These are phyloP conservation scores for Mycena galopus DNA, from an alignment of 768 basidiomycete species.

Conservation along the genomic window DNA sequence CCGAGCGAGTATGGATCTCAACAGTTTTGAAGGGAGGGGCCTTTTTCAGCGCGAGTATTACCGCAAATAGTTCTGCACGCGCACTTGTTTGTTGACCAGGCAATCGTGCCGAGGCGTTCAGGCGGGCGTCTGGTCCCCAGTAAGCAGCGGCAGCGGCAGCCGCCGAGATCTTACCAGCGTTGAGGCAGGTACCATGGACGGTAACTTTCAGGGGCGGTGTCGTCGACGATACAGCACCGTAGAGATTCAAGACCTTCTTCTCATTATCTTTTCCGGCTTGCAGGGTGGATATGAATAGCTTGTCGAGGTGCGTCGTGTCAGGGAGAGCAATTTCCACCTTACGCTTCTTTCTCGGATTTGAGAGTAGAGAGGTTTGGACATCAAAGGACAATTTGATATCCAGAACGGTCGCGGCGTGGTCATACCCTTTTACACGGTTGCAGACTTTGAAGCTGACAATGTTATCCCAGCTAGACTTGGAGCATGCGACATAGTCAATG, in stretches of 20 bases:
- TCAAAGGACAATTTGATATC: neutral
- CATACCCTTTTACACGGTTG: neutral
- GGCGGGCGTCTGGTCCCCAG: neutral
- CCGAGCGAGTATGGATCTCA: slow-evolving; percentile 3
- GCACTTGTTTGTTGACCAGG: neutral
- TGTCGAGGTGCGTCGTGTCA: slow-evolving; percentile 5
- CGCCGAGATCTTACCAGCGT: neutral
- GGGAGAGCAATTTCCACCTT: slow-evolving; percentile 1
- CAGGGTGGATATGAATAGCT: neutral
- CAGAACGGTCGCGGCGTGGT: neutral
- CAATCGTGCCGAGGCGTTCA: neutral
- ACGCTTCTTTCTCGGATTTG: neutral
- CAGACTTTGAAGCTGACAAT: neutral
- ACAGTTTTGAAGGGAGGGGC: neutral
- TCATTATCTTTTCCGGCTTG: neutral
- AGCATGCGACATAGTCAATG: slow-evolving; percentile 19
- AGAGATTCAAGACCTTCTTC: neutral
- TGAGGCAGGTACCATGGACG: slow-evolving; percentile 8
- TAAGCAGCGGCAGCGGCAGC: neutral
- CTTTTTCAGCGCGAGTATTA: neutral
- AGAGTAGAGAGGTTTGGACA: neutral
- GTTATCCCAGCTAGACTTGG: neutral
- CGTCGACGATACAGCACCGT: neutral
- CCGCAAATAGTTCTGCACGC: slow-evolving; percentile 5
- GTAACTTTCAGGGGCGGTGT: slow-evolving; percentile 1